Evolutionary conservation across 306 rosid genomes (phyloP), one percentile per base, ranked within the genome.

Genomic region (Prunus fruticosa): DNA sequence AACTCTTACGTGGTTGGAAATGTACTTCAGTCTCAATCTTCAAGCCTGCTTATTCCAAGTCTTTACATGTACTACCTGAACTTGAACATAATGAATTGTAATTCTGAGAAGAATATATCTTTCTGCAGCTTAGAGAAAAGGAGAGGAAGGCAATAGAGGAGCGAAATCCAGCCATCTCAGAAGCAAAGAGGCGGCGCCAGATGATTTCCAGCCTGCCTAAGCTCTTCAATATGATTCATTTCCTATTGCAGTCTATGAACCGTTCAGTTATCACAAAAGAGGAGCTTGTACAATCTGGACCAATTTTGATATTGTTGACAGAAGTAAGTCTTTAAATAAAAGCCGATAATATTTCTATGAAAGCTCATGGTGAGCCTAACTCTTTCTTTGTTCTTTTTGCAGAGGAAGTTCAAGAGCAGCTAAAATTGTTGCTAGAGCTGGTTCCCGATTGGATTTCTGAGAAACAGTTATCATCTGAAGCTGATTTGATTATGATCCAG

Each of bases 391-490:
- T 67, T 78, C 47, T 65, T 10, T 80, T 65, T 41, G 16, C 73
- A 96, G 97, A 87, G 45, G 97, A 96, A 84, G 84, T 88, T 45
- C 89, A 89, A 67, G 99, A 95, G 75, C 97, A 87, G 68, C 79
- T 95, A 11, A 76, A 54, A 72, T 82, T 92, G 83, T 68, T 95
- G 82, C 69, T 80, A 12, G 97, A 95, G 84, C 67, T 95, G 69
- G 89, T 66, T 56, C 99, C 97, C 0, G 91, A 91, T 15, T 92
- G 97, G 97, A 95, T 95, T 80, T 95, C 88, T 30, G 90, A 88
- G 71, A 89, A 89, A 81, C 89, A 88, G 69, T 16, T 64, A 10
- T 6, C 47, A 81, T 22, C 82, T 11, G 88, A 89, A 67, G 97
- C 97, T 13, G 96, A 91, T 81, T 71, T 74, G 57, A 81, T 88